Conservation (phyloP, 1,284 basidiomycete species). For the Austroboletus novae-zelandiae region DNA sequence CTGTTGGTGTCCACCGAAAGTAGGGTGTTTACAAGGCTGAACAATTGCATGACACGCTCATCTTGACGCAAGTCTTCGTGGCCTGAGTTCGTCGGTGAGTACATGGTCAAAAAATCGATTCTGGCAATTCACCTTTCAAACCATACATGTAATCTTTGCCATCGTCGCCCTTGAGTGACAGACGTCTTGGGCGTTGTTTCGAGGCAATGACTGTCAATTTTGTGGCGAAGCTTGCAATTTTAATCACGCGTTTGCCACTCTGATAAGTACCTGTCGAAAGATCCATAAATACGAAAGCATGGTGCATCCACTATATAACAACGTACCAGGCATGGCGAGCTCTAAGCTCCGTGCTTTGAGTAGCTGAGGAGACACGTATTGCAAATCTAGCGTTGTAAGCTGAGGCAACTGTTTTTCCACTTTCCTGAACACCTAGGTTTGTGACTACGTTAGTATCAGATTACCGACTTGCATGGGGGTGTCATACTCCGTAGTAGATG, state of each 20-base stretch:
- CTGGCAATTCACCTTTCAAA: slow-evolving; percentile 69
- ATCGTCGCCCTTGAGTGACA: slow-evolving; percentile 89
- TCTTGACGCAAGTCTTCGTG: slow-evolving; percentile 99
- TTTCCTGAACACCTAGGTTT: slow-evolving; percentile 87
- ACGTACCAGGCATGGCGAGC: slow-evolving; percentile 87
- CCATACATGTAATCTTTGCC: slow-evolving; percentile 92
- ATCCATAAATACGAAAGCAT: background rate
- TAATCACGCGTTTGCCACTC: slow-evolving; percentile 83
- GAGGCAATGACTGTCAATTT: slow-evolving; percentile 93
- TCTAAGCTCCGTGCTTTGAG: slow-evolving; percentile 89
- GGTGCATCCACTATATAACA: background rate
- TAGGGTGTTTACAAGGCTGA: slow-evolving; percentile 95
- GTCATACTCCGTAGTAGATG: slow-evolving; percentile 84
- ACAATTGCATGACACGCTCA: slow-evolving; percentile 99
- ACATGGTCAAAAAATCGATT: background rate
- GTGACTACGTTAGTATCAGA: slow-evolving; percentile 4
- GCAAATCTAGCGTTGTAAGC: slow-evolving; percentile 89
- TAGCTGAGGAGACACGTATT: slow-evolving; percentile 95
- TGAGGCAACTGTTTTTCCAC: slow-evolving; percentile 93
- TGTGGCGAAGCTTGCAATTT: slow-evolving; percentile 81
- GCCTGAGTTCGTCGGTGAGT: slow-evolving; percentile 44
- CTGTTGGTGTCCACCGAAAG: slow-evolving; percentile 91
- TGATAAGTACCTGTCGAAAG: slow-evolving; percentile 80
- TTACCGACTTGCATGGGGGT: background rate
- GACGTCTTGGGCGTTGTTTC: slow-evolving; percentile 94